phyloP scores from a whole-genome alignment of 805 yeast genomes.

The Middelhovenomyces tepae region DNA sequence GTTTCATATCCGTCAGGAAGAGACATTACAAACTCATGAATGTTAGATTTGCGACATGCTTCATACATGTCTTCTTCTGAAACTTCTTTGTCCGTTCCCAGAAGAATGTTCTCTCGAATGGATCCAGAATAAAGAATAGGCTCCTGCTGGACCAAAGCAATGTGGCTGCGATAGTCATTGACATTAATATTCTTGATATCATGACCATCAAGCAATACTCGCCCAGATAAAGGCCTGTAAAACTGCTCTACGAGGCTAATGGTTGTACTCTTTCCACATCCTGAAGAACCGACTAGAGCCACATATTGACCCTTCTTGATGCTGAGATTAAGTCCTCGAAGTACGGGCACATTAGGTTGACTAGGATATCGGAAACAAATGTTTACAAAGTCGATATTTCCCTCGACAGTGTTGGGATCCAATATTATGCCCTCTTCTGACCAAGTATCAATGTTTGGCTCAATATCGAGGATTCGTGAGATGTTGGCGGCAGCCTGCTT shows the following conservation, averaged over 20 bases:
- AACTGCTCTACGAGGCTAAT: slow-evolving; percentile 43
- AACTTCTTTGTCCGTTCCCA: slow-evolving; percentile 35
- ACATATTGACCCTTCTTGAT: slow-evolving; percentile 46
- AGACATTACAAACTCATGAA: slow-evolving; percentile 45
- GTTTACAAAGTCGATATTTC: slow-evolving; percentile 45
- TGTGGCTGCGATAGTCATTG: slow-evolving; percentile 39
- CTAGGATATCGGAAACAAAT: slow-evolving; percentile 61
- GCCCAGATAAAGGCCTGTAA: slow-evolving; percentile 42
- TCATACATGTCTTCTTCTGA: slow-evolving; percentile 38
- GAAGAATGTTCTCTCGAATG: slow-evolving; percentile 44
- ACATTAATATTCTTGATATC: slow-evolving; percentile 42
- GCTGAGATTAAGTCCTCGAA: slow-evolving; percentile 41
- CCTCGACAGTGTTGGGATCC: slow-evolving; percentile 33
- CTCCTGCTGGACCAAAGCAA: slow-evolving; percentile 57
- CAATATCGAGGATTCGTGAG: slow-evolving; percentile 24
- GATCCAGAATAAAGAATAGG: slow-evolving; percentile 50
- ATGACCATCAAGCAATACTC: slow-evolving; percentile 43
- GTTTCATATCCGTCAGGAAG: slow-evolving; percentile 58
- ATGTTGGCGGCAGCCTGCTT: slow-evolving; percentile 29
- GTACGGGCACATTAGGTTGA: slow-evolving; percentile 41
- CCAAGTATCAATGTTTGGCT: slow-evolving; percentile 29
- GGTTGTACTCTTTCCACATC: slow-evolving; percentile 54
- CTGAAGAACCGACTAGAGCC: slow-evolving; percentile 62
- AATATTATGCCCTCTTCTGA: slow-evolving; percentile 23
- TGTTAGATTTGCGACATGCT: slow-evolving; percentile 45